phyloP scores from a whole-genome alignment of 1,139 yeast genomes.

The Yamadazyma diospyri region DNA sequence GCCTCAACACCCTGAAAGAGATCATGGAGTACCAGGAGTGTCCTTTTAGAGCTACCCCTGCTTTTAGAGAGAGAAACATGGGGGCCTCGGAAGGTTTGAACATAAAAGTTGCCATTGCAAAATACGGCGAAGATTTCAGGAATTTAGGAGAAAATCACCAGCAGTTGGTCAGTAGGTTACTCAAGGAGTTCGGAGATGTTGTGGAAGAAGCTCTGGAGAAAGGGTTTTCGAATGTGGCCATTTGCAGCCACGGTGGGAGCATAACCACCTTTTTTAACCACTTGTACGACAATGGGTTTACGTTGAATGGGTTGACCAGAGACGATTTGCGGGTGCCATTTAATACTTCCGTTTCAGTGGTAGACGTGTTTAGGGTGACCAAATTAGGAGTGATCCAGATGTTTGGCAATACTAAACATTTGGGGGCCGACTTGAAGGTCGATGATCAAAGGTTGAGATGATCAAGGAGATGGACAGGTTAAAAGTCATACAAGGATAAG shows the following conservation, averaged over 20 bases:
- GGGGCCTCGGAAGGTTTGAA: constrained; percentile 75
- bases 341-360: constrained; percentile 68
- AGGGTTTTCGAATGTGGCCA: constrained; percentile 45
- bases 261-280: constrained; percentile 58
- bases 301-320: constrained; percentile 33
- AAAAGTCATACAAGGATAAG: not conserved
- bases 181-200: constrained; percentile 43
- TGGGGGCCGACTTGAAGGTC: constrained; percentile 56
- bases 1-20: constrained; percentile 50
- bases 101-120: constrained; percentile 57
- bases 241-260: constrained; percentile 88
- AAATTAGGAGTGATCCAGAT: constrained; percentile 41
- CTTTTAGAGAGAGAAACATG: constrained; percentile 75
- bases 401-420: constrained; percentile 62
- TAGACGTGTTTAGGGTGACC: constrained; percentile 46
- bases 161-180: constrained; percentile 49
- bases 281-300: constrained; percentile 36
- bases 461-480: not conserved
- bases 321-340: constrained; percentile 58
- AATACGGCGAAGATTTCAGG: constrained; percentile 35
- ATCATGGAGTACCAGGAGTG: constrained; percentile 30
- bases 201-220: constrained; percentile 33
- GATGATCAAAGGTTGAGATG: constrained; percentile 43
- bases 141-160: constrained; percentile 52
- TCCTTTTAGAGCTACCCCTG: constrained; percentile 23